Percentiles rank a stretch among this genome's conserved stretches.
phyloP scores from a whole-genome alignment of 1,284 basidiomycete genomes.

The Ustilago shanxiensis region DNA sequence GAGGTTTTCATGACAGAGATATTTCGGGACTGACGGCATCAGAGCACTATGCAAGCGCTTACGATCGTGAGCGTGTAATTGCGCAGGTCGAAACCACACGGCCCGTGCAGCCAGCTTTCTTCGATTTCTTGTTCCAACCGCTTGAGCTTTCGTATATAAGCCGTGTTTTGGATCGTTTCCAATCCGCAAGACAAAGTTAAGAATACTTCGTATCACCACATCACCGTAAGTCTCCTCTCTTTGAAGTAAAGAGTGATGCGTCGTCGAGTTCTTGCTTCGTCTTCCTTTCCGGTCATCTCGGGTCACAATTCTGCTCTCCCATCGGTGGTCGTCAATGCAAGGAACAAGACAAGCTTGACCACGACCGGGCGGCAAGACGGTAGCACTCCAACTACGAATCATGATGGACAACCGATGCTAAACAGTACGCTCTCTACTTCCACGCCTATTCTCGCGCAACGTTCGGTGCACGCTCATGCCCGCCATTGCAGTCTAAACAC shows the following conservation, averaged over 20 bases:
- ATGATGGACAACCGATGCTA: not conserved
- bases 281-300: not conserved
- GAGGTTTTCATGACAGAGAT: constrained; percentile 10
- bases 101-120: constrained; percentile 1
- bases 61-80: not conserved
- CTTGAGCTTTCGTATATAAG: constrained; percentile 5
- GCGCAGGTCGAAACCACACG: not conserved
- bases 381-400: not conserved
- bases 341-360: not conserved
- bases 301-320: not conserved
- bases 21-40: not conserved
- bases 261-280: not conserved
- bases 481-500: constrained; percentile 13
- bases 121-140: not conserved
- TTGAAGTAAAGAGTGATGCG: not conserved
- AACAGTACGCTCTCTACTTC: constrained; percentile 11
- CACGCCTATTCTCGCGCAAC: not conserved
- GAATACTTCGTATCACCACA: not conserved
- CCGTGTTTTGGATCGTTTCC: not conserved
- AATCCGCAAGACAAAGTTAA: not conserved
- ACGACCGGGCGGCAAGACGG: not conserved
- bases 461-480: not conserved
- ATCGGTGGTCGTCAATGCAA: not conserved
- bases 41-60: constrained; percentile 1
- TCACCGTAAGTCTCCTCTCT: constrained; percentile 5